phyloP scores from a whole-genome alignment of 75 land plant genomes.

The Cryptomeria japonica region DNA sequence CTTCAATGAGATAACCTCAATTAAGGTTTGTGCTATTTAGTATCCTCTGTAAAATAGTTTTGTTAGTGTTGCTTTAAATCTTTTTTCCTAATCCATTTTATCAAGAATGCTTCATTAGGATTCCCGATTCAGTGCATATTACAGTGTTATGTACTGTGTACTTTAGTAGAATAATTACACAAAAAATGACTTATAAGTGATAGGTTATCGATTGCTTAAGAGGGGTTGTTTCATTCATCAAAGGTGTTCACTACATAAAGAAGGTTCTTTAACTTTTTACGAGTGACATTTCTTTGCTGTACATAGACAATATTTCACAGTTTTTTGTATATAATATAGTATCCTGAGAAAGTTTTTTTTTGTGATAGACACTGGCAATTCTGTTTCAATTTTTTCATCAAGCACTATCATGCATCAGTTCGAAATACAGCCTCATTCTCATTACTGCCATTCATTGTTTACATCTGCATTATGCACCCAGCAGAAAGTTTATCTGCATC shows the following conservation, averaged over 20 bases:
- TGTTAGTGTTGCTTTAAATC: not conserved
- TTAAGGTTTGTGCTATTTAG: slow-evolving; percentile 53
- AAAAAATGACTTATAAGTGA: not conserved
- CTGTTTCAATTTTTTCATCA: not conserved
- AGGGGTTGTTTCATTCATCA: not conserved
- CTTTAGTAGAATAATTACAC: too few relatives aligned
- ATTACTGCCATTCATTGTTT: not conserved
- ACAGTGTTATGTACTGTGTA: too few relatives aligned
- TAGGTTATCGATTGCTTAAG: not conserved
- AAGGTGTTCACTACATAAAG: not conserved
- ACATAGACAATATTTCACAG: not conserved
- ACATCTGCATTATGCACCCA: not conserved
- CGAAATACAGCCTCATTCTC: not conserved
- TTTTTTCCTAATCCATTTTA: not conserved
- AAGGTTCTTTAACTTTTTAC: not conserved
- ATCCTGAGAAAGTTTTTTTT: not conserved
- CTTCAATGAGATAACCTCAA: slow-evolving; percentile 98
- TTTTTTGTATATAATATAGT: not conserved
- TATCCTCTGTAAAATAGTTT: not conserved
- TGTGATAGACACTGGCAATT: not conserved
- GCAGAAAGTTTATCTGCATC: not conserved
- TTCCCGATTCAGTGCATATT: too few relatives aligned
- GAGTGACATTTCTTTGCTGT: not conserved
- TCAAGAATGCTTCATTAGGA: too few relatives aligned
- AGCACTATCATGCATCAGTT: not conserved